Conservation (phyloP, 202 grass and related monocot genomes). For the Hordeum pubiflorum region DNA sequence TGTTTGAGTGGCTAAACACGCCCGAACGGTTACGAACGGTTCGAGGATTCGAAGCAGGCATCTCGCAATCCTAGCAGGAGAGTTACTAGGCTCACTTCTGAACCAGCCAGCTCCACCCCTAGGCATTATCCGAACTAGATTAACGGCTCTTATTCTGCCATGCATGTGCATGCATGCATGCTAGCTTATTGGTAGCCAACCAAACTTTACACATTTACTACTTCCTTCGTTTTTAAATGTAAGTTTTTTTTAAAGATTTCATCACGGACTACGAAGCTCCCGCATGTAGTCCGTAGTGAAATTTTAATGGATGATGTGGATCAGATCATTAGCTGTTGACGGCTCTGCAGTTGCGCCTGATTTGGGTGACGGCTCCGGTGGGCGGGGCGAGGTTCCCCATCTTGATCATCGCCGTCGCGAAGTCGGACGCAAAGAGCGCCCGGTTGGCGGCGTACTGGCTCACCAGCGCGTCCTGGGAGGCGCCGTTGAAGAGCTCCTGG, state of each 20-base stretch:
- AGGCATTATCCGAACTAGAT: neutral
- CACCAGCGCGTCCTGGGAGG: conserved; percentile 52
- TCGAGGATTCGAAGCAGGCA: too few species aligned
- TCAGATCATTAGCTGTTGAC: conserved; percentile 34
- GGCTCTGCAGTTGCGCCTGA: conserved; percentile 51
- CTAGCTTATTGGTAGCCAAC: too few species aligned
- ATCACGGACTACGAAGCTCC: too few species aligned
- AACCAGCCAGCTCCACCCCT: neutral
- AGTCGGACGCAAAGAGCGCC: conserved; percentile 15
- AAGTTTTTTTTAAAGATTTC: too few species aligned
- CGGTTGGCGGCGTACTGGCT: conserved; percentile 23
- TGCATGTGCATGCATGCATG: neutral
- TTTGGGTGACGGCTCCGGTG: conserved; percentile 33
- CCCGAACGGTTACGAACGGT: too few species aligned
- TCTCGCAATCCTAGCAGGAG: too few species aligned
- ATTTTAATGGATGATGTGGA: neutral
- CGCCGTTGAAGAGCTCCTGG: conserved; percentile 75
- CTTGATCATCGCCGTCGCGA: conserved; percentile 46
- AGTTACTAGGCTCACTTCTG: too few species aligned
- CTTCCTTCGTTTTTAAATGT: too few species aligned
- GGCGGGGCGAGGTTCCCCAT: conserved; percentile 53
- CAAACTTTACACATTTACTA: neutral
- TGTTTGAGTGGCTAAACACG: too few species aligned
- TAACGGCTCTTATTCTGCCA: neutral
- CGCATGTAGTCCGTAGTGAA: too few species aligned